Evolutionary conservation across 805 yeast genomes (phyloP), one percentile per base, ranked within the genome.

Genomic region (Wickerhamomyces silvicola): DNA sequence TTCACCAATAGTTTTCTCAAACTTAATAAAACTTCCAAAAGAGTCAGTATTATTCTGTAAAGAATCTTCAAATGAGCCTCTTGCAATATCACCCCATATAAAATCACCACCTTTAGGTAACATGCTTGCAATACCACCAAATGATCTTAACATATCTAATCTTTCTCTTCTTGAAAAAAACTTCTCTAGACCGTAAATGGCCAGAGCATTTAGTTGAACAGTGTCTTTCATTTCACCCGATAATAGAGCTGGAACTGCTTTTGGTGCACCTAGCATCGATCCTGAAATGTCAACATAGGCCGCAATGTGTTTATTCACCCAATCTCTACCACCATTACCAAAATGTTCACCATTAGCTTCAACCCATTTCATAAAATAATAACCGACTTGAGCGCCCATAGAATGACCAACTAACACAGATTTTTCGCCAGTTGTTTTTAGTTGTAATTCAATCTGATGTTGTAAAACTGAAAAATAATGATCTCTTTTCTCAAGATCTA

Each of bases 151-250:
- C 81, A 92, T 68, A 40, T 85, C 94, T 6, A 86, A 75, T 44
- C 98, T 72, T 59, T 90, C 98, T 39, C 75, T 72, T 53, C 95
- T 72, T 31, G 92, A 81, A 57, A 92, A 87, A 59, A 92, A 92
- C 60, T 84, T 86, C 52, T 92, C 98, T 35, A 92, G 68, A 2
- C 97, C 98, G 50, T 84, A 86, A 42, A 90, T 86, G 0, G 97
- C 98, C 39, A 90, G 60, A 4, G 92, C 81, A 55, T 92, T 92
- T 54, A 92, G 65, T 50, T 90, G 95, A 19, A 94, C 94, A 0
- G 98, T 92, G 56, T 92, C 98, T 56, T 79, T 85, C 97, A 92
- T 92, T 59, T 92, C 98, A 11, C 98, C 98, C 11, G 95, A 84
- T n/a, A 92, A 57, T 37, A 92, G 63, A 1, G 96, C 96, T 0